Conservation (phyloP, 2,329 filamentous ascomycete species). For the Aspergillus neoniger region DNA sequence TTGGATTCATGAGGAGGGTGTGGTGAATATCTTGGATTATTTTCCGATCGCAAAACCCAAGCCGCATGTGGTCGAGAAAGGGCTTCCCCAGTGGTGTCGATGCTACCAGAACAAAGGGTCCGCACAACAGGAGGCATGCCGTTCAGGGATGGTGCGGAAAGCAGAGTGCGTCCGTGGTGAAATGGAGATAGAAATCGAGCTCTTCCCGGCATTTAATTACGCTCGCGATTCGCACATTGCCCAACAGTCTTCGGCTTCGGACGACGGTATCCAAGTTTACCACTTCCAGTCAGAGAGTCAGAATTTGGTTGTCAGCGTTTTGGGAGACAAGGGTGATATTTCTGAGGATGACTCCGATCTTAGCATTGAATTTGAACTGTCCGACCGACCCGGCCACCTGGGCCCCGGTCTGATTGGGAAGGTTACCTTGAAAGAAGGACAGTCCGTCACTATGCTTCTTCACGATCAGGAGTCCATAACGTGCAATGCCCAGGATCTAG, state of each 20-base stretch:
- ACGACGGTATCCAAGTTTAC: neutral
- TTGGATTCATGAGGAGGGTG: constrained; percentile 75
- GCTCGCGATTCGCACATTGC: constrained; percentile 60
- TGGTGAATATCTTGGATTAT: constrained; percentile 73
- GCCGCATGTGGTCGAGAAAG: constrained; percentile 27
- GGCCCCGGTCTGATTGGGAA: constrained; percentile 65
- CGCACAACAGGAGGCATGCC: constrained; percentile 45
- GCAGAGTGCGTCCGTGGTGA: constrained; percentile 71
- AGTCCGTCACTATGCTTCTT: constrained; percentile 69
- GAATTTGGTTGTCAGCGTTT: neutral
- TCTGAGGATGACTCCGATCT: neutral
- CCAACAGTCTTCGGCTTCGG: constrained; percentile 43
- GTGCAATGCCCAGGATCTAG: constrained; percentile 43
- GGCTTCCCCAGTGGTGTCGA: constrained; percentile 36
- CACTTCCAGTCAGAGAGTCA: constrained; percentile 2
- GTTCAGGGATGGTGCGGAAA: constrained; percentile 61
- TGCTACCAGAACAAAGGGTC: constrained; percentile 27
- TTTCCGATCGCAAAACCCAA: constrained; percentile 67
- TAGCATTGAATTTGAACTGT: neutral
- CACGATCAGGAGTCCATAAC: constrained; percentile 61
- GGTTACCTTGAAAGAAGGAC: constrained; percentile 64
- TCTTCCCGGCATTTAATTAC: constrained; percentile 74
- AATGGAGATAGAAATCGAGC: constrained; percentile 66
- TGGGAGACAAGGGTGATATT: neutral
- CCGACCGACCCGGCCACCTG: constrained; percentile 53